Percentiles rank a stretch among this genome's conserved stretches.
These are phyloP conservation scores for Fusarium fracticaudum DNA, from an alignment of 2,329 filamentous ascomycete species.

Conservation along the genomic window DNA sequence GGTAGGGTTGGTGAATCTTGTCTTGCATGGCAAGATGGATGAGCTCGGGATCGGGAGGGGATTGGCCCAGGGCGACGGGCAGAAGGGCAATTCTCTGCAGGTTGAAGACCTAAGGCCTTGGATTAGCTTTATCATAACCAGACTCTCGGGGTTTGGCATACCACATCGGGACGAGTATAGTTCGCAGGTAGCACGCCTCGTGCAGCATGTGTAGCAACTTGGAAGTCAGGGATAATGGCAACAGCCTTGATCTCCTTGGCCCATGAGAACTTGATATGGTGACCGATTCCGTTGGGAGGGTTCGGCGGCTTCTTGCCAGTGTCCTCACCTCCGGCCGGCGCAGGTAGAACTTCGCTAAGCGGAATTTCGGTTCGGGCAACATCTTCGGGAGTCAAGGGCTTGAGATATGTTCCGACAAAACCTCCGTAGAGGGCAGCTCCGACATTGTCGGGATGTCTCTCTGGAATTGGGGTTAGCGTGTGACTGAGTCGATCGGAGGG, in stretches of 20 bases:
- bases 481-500: neutral
- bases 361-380: slow-evolving; percentile 93
- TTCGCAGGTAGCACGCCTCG: slow-evolving; percentile 82
- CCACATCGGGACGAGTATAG: slow-evolving; percentile 85
- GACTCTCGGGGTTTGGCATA: slow-evolving; percentile 51
- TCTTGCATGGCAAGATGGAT: slow-evolving; percentile 99
- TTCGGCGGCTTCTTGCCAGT: slow-evolving; percentile 87
- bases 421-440: slow-evolving; percentile 95
- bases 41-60: slow-evolving; percentile 88
- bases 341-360: slow-evolving; percentile 89
- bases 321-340: slow-evolving; percentile 89
- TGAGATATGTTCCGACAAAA: slow-evolving; percentile 96
- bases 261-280: slow-evolving; percentile 97
- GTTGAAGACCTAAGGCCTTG: slow-evolving; percentile 79
- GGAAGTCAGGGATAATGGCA: slow-evolving; percentile 94
- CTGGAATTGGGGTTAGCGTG: slow-evolving; percentile 49
- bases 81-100: slow-evolving; percentile 92
- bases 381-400: slow-evolving; percentile 89
- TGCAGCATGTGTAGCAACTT: slow-evolving; percentile 93
- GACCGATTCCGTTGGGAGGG: slow-evolving; percentile 91
- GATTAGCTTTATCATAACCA: slow-evolving; percentile 15
- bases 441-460: slow-evolving; percentile 93
- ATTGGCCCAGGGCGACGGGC: slow-evolving; percentile 87
- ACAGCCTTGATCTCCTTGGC: slow-evolving; percentile 95
- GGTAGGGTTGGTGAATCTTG: slow-evolving; percentile 96